These are phyloP conservation scores for Moesziomyces sp. DNA, from an alignment of 1,284 basidiomycete species.

Conservation along the genomic window DNA sequence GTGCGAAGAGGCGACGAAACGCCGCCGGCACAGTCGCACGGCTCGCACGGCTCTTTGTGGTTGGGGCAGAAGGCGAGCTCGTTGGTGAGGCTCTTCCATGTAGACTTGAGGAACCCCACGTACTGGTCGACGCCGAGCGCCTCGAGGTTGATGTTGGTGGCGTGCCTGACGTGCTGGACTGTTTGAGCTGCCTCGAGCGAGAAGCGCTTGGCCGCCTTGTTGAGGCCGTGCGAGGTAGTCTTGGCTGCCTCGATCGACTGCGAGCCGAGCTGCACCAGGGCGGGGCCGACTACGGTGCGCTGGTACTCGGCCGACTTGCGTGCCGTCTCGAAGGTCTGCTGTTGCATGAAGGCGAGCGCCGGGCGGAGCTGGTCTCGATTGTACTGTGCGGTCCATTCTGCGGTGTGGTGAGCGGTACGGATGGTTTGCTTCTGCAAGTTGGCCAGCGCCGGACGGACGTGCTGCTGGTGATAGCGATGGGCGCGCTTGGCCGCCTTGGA, in stretches of 20 bases:
- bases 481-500: constrained; percentile 25
- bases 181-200: constrained; percentile 20
- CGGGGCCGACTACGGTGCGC: constrained; percentile 7
- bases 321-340: background rate
- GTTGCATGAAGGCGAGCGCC: background rate
- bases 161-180: constrained; percentile 26
- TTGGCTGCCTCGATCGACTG: constrained; percentile 28
- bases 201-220: constrained; percentile 32
- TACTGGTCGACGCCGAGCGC: constrained; percentile 32
- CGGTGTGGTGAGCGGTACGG: constrained; percentile 9
- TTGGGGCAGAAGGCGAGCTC: background rate
- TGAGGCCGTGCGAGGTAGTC: constrained; percentile 23
- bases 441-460: constrained; percentile 5
- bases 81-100: constrained; percentile 3
- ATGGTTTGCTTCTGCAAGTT: background rate
- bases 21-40: too few species aligned
- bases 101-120: constrained; percentile 28
- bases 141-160: constrained; percentile 23
- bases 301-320: constrained; percentile 1
- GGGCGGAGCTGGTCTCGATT: constrained; percentile 1
- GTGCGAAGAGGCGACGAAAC: too few species aligned
- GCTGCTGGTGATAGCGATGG: constrained; percentile 20
- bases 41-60: background rate
- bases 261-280: constrained; percentile 6
- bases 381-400: constrained; percentile 1